Conservation (phyloP, 2,329 filamentous ascomycete genomes). For the Raffaelea ambrosiae region DNA sequence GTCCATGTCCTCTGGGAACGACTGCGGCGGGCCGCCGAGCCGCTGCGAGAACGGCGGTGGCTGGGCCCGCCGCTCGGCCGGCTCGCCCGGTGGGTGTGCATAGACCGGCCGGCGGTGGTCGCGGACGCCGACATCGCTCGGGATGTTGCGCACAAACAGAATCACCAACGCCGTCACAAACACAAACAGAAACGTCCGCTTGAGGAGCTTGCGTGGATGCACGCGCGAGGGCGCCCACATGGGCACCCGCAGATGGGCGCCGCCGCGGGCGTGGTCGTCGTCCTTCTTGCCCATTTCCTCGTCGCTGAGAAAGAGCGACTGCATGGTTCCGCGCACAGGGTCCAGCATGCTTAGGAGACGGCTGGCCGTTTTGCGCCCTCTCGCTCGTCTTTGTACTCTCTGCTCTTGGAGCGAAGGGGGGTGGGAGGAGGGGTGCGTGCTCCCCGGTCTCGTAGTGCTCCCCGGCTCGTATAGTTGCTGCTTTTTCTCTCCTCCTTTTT, state of each 20-base stretch:
- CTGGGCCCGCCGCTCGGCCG: background rate
- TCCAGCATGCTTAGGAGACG: background rate
- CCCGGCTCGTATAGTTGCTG: no score
- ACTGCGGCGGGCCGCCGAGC: background rate
- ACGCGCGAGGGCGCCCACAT: background rate
- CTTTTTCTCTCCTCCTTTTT: no score
- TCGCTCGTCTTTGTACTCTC: no score
- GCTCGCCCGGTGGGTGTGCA: constrained; percentile 12
- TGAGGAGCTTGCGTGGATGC: constrained; percentile 43
- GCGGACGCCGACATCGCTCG: constrained; percentile 31
- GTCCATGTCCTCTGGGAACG: constrained; percentile 4
- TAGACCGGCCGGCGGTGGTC: constrained; percentile 31
- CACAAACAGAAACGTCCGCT: constrained; percentile 40
- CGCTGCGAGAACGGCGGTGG: constrained; percentile 1
- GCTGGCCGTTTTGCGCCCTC: no score
- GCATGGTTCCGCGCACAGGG: constrained; percentile 24
- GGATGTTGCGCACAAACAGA: constrained; percentile 57
- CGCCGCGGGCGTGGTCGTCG: constrained; percentile 38
- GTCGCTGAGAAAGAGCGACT: constrained; percentile 39
- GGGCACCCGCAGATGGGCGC: background rate
- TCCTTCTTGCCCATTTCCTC: constrained; percentile 53
- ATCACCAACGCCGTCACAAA: constrained; percentile 46
- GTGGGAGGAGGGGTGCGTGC: no score
- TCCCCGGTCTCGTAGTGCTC: no score
- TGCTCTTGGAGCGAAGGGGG: no score